Evolutionary conservation across 768 basidiomycete genomes (phyloP).

Genomic region (Serendipita sp.): DNA sequence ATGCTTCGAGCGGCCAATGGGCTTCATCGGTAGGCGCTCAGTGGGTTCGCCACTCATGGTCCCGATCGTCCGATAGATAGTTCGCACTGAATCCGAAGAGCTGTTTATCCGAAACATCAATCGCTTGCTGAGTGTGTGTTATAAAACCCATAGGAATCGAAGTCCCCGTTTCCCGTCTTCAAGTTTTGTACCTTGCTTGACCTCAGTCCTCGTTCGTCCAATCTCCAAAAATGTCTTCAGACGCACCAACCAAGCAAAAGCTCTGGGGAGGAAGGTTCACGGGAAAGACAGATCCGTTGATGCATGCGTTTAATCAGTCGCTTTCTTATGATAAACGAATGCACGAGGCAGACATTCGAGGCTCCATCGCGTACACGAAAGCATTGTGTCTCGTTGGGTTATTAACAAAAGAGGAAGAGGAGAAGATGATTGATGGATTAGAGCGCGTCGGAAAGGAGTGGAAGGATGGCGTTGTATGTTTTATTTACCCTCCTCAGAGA

Average conservation of each 20-base stretch:
- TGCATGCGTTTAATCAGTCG: conserved; percentile 97
- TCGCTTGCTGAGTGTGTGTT: neutral
- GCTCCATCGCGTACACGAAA: conserved; percentile 93
- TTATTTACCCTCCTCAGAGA: too few relatives aligned
- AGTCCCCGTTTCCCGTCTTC: neutral
- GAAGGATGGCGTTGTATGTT: conserved; percentile 53
- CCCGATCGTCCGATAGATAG: neutral
- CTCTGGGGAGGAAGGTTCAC: conserved; percentile 84
- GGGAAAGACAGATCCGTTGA: conserved; percentile 82
- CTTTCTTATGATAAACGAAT: conserved; percentile 89
- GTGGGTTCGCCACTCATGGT: neutral
- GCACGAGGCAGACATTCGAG: conserved; percentile 80
- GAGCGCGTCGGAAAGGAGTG: conserved; percentile 69
- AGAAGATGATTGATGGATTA: conserved; percentile 58
- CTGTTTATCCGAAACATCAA: neutral
- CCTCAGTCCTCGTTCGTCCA: neutral
- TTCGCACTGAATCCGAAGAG: neutral
- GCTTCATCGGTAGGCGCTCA: conserved; percentile 27
- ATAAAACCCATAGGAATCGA: neutral
- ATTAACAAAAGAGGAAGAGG: conserved; percentile 59
- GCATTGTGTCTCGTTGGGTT: conserved; percentile 69
- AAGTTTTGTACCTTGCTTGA: neutral
- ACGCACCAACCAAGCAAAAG: conserved; percentile 46
- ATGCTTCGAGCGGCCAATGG: conserved; percentile 46
- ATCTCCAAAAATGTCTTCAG: conserved; percentile 19